Percentiles rank a stretch among this genome's conserved stretches.
phyloP scores from a whole-genome alignment of 352 stramenopile species.

The Globisporangium spiculum region DNA sequence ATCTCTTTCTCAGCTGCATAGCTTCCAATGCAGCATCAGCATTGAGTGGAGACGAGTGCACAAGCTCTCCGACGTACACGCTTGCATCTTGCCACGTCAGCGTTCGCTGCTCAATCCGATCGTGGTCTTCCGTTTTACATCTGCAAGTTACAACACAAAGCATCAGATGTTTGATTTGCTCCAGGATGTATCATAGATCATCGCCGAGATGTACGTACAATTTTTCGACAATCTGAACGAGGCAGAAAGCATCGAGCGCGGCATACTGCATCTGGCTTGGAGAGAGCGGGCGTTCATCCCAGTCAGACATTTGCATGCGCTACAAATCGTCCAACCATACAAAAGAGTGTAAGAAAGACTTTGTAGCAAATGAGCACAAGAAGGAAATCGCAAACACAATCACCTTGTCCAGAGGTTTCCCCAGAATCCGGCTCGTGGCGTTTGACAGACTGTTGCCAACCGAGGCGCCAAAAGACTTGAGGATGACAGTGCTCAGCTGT shows the following conservation, averaged over 20 bases:
- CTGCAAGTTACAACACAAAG: not conserved
- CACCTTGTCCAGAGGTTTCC: slow-evolving; percentile 68
- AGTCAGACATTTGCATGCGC: slow-evolving; percentile 75
- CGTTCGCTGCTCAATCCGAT: not conserved
- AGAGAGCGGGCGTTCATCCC: slow-evolving; percentile 56
- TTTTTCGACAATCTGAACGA: slow-evolving; percentile 55
- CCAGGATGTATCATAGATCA: not conserved
- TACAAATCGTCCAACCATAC: not conserved
- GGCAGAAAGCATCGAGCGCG: slow-evolving; percentile 58
- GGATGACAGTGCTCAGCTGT: slow-evolving; percentile 31
- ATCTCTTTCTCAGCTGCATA: slow-evolving; percentile 27
- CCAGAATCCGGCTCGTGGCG: slow-evolving; percentile 35
- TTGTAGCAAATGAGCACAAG: not conserved
- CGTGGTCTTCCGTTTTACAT: not conserved
- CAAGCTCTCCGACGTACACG: slow-evolving; percentile 23
- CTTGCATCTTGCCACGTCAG: slow-evolving; percentile 12
- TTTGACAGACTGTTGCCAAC: slow-evolving; percentile 47
- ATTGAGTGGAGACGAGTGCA: slow-evolving; percentile 30
- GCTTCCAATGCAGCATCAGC: slow-evolving; percentile 21
- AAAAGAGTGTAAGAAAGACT: not conserved
- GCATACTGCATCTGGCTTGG: slow-evolving; percentile 50
- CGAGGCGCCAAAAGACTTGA: slow-evolving; percentile 25
- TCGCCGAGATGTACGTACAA: slow-evolving; percentile 29
- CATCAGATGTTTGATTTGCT: not conserved
- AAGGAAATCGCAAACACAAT: not conserved